Evolutionary conservation across 2,329 filamentous ascomycete genomes (phyloP), one percentile per base, ranked within the genome.

Genomic region (Fusarium sp.): DNA sequence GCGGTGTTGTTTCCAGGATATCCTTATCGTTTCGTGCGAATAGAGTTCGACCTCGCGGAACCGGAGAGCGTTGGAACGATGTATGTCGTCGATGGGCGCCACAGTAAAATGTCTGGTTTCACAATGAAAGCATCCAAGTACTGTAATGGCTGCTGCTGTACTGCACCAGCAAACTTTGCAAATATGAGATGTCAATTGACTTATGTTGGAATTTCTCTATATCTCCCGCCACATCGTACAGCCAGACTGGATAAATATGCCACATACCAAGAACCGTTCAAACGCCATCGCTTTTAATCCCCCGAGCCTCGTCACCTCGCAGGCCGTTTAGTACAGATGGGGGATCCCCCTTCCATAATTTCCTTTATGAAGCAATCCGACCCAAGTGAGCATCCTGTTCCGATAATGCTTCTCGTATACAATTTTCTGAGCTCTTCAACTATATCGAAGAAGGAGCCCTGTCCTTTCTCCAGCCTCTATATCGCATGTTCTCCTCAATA

Each of bases 401-500:
- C 47, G 46, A 36, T 47, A 38, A 38, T 63, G 62, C 50, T 49
- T 59, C 53, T 39, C 46, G 21, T 65, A 14, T 47, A 38, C 33
- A 40, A 46, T 43, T 47, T 39, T n/a, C 5, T 22, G n/a, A 14
- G 44, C 21, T 34, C 46, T 52, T 19, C 47, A 34, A 39, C 43
- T 75, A 85, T 67, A 88, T 85, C 50, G 83, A 82, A 21, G 83
- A 79, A 3, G 91, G 90, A 11, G 90, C 89, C 8, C 87, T 88
- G 73, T 94, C 92, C 76, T 87, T 90, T 57, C 86, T 88, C 94
- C 94, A 98, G 4, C 94, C 95, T 77, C 91, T 93, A 64, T 86
- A 85, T 75, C 91, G 87, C 96, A 99, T 98, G 67, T 92, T 92
- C 70, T 86, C 87, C 84, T 98, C 96, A 68, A 99, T 92, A 6